These are phyloP conservation scores for Auricularia sp. DNA, from an alignment of 768 basidiomycete species.

Conservation along the genomic window DNA sequence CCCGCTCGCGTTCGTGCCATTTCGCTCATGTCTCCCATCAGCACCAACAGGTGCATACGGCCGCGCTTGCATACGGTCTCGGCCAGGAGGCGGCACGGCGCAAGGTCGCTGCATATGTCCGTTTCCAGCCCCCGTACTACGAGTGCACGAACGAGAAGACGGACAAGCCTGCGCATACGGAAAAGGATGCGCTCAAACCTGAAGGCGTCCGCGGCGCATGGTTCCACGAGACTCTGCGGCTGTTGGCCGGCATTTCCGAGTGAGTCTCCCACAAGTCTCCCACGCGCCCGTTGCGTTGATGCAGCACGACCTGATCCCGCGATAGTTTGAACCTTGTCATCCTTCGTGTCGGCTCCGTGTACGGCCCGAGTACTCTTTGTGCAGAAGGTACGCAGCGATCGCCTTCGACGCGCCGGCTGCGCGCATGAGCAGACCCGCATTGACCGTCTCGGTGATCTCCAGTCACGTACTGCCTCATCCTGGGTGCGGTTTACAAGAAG, in stretches of 20 bases:
- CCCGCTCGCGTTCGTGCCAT: not conserved
- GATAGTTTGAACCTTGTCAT: conserved; percentile 71
- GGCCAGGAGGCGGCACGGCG: conserved; percentile 73
- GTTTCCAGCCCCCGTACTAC: conserved; percentile 71
- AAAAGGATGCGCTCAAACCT: conserved; percentile 69
- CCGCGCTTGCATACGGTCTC: conserved; percentile 54
- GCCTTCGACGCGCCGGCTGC: not conserved
- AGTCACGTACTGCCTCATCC: conserved; percentile 66
- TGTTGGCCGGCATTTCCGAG: conserved; percentile 65
- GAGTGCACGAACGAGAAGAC: conserved; percentile 55
- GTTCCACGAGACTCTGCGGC: conserved; percentile 83
- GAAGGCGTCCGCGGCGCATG: conserved; percentile 61
- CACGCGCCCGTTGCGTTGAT: not conserved
- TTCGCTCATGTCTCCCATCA: conserved; percentile 17
- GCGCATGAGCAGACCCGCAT: not conserved
- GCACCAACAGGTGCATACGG: conserved; percentile 74
- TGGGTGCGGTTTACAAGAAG: conserved; percentile 73
- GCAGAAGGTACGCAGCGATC: conserved; percentile 37
- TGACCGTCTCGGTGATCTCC: conserved; percentile 3
- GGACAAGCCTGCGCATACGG: conserved; percentile 33
- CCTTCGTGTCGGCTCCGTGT: conserved; percentile 62
- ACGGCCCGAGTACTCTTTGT: conserved; percentile 73
- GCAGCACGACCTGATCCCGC: conserved; percentile 2
- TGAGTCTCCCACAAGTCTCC: conserved; percentile 17
- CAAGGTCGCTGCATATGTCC: conserved; percentile 68